Evolutionary conservation across 2,329 filamentous ascomycete genomes (phyloP).

Genomic region (Shiraia bambusicola): DNA sequence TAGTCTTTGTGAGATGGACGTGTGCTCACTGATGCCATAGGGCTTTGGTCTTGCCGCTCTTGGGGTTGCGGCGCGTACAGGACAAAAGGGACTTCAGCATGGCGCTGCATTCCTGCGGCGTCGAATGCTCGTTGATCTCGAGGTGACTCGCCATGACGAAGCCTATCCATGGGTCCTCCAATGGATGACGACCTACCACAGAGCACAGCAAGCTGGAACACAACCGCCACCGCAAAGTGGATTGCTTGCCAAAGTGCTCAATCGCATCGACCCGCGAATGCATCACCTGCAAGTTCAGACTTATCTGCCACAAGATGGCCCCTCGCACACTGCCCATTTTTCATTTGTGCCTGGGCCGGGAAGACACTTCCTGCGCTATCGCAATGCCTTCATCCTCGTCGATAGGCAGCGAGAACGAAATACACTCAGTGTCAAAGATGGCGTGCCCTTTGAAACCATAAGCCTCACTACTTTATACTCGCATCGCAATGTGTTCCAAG

Average conservation of each 20-base stretch:
- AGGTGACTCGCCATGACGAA: conserved; percentile 91
- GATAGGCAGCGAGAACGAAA: conserved; percentile 80
- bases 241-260: conserved; percentile 56
- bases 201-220: conserved; percentile 55
- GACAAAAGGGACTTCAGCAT: conserved; percentile 72
- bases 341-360: conserved; percentile 89
- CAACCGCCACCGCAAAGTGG: conserved; percentile 36
- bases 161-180: conserved; percentile 93
- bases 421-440: conserved; percentile 74
- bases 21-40: conserved; percentile 44
- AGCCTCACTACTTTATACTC: conserved; percentile 90
- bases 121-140: conserved; percentile 89
- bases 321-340: conserved; percentile 76
- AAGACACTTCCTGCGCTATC: conserved; percentile 82
- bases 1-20: conserved; percentile 15
- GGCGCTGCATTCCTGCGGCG: conserved; percentile 74
- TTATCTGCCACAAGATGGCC: conserved; percentile 63
- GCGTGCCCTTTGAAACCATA: conserved; percentile 90
- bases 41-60: conserved; percentile 90
- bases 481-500: conserved; percentile 84
- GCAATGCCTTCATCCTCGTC: conserved; percentile 83
- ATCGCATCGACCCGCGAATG: conserved; percentile 60
- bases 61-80: conserved; percentile 77
- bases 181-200: conserved; percentile 86
- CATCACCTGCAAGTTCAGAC: conserved; percentile 68